Evolutionary conservation across 1,284 basidiomycete species (phyloP).

Genomic region (Cerioporus squamosus): DNA sequence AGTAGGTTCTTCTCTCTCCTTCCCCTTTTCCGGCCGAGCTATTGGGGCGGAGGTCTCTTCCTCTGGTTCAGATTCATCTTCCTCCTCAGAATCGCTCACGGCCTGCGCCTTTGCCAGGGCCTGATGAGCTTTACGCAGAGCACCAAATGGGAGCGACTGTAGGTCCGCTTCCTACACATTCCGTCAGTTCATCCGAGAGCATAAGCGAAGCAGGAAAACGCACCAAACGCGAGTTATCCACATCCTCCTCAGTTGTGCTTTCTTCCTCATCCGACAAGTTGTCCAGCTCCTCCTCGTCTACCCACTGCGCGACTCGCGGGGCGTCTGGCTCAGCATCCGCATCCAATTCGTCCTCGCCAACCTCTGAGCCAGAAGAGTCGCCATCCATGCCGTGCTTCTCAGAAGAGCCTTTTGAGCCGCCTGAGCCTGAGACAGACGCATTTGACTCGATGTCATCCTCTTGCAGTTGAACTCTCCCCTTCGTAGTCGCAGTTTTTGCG

Average conservation of each 20-base stretch:
- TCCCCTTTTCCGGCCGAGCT: conserved; percentile 27
- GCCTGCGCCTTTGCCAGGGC: conserved; percentile 47
- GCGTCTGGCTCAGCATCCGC: conserved; percentile 32
- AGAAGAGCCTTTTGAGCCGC: conserved; percentile 5
- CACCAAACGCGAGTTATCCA: conserved; percentile 23
- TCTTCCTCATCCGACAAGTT: conserved; percentile 25
- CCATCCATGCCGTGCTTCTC: conserved; percentile 7
- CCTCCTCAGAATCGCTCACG: conserved; percentile 35
- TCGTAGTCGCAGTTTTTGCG: conserved; percentile 1
- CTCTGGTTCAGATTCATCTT: conserved; percentile 32
- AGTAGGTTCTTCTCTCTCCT: conserved; percentile 35
- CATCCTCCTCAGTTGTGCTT: conserved; percentile 25
- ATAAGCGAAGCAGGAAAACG: conserved; percentile 1
- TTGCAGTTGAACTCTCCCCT: background rate
- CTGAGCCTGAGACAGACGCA: conserved; percentile 14
- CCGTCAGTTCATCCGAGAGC: background rate
- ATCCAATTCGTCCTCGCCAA: conserved; percentile 28
- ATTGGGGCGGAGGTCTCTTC: conserved; percentile 9
- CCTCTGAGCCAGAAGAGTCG: background rate
- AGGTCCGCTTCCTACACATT: conserved; percentile 46
- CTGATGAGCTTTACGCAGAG: conserved; percentile 67
- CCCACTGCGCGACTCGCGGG: conserved; percentile 37
- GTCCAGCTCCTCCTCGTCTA: conserved; percentile 40
- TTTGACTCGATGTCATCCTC: conserved; percentile 10
- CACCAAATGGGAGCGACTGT: conserved; percentile 63